Evolutionary conservation across 805 yeast genomes (phyloP).

Genomic region (Wickerhamiella dianesei): DNA sequence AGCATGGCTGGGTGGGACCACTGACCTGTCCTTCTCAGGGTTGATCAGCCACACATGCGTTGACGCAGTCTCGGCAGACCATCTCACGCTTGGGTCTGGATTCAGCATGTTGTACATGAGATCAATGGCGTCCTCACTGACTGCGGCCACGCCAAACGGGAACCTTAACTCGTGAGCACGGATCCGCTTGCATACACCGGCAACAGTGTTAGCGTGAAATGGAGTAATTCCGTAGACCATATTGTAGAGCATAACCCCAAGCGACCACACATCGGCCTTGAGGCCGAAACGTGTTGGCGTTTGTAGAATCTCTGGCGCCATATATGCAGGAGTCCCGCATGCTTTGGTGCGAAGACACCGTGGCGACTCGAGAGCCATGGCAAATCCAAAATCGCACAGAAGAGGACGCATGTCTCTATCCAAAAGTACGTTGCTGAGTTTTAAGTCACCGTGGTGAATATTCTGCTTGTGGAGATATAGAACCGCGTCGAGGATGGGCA

Average conservation of each 20-base stretch:
- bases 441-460: conserved; percentile 88
- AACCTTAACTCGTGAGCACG: conserved; percentile 63
- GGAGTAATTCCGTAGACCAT: conserved; percentile 87
- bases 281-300: conserved; percentile 57
- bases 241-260: conserved; percentile 90
- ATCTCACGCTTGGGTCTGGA: conserved; percentile 41
- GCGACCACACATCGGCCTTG: conserved; percentile 97
- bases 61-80: not conserved
- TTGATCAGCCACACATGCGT: not conserved
- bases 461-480: conserved; percentile 78
- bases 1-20: not conserved
- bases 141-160: conserved; percentile 40
- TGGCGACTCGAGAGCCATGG: conserved; percentile 63
- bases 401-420: conserved; percentile 86
- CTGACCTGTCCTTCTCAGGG: not conserved
- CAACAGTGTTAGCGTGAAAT: conserved; percentile 85
- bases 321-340: conserved; percentile 96
- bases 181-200: conserved; percentile 78
- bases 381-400: conserved; percentile 93
- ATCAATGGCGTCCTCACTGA: conserved; percentile 55
- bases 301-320: conserved; percentile 92
- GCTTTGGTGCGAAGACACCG: conserved; percentile 72
- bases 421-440: conserved; percentile 85
- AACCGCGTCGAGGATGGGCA: conserved; percentile 84
- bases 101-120: conserved; percentile 51